Evolutionary conservation across 768 basidiomycete species (phyloP), one percentile per base, ranked within the genome.

Genomic region (Tulasnella calospora): DNA sequence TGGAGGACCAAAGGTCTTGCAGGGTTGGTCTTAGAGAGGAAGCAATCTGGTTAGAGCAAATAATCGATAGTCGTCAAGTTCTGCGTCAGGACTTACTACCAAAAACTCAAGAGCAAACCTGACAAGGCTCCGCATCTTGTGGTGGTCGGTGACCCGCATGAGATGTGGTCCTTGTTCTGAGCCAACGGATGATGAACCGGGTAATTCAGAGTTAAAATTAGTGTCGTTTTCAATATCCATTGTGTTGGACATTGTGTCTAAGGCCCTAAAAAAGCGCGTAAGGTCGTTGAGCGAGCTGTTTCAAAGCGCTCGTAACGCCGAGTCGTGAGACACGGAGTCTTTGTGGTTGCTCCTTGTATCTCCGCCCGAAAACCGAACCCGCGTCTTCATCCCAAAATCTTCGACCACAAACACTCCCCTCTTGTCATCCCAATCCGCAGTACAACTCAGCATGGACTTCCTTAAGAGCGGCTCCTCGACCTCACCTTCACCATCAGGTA

Each of bases 51-150:
- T 61, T n/a, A 61, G 57, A 27, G 10, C 57, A 61, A 61, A 47
- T 10, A 12, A 0, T 47, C 10, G n/a, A 27, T 61, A 8, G 8
- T 23, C 4, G 30, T 13, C 27, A 1, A 30, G 23, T 61, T 30
- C 7, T n/a, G 8, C 21, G 0, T 13, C 23, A n/a, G n/a, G n/a
- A 36, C 79, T 35, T 0, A 81, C 81, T 61, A 81, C 72, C 8
- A 82, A 75, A 51, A 81, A 81, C 36, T 80, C 79, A 57, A 82
- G 74, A 35, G 81, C 81, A 70, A 80, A 82, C 13, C 67, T 78
- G 35, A 81, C 77, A 73, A 80, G 80, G 23, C 57, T 76, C 47
- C 72, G 69, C 21, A 81, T 55, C 57, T 80, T 80, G 21, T 78
- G 75, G 33, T 80, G 80, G 21, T 79, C 57, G 35, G 80, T 74